Conservation (phyloP, 164 flowering plant genomes). For the Stephania japonica region DNA sequence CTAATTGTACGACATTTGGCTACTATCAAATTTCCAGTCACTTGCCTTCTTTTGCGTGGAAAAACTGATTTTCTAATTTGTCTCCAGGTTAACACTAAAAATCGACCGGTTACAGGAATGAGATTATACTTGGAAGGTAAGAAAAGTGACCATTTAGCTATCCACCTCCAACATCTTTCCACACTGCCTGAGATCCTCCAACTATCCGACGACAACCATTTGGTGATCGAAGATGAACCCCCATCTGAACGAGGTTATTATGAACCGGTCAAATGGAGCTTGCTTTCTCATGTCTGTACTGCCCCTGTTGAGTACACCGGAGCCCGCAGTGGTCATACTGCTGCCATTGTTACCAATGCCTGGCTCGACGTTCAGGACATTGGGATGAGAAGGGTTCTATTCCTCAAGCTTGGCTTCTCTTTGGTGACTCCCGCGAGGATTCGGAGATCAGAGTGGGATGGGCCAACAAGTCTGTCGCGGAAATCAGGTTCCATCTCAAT, state of each 20-base stretch:
- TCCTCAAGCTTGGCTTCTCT: slow-evolving; percentile 81
- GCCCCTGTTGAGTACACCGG: slow-evolving; percentile 63
- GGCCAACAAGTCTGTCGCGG: slow-evolving; percentile 34
- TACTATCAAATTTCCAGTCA: neutral
- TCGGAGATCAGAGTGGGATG: slow-evolving; percentile 82
- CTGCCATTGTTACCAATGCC: slow-evolving; percentile 76
- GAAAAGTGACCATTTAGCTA: slow-evolving; percentile 62
- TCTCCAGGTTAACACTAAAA: slow-evolving; percentile 65
- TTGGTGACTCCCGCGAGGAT: slow-evolving; percentile 54
- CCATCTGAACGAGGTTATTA: slow-evolving; percentile 49
- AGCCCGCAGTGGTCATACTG: slow-evolving; percentile 50
- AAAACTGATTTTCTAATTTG: slow-evolving; percentile 4
- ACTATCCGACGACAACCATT: slow-evolving; percentile 44
- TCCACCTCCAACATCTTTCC: slow-evolving; percentile 88
- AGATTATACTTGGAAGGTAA: slow-evolving; percentile 84
- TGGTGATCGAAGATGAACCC: slow-evolving; percentile 29
- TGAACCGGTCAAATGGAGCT: slow-evolving; percentile 78
- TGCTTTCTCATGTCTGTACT: slow-evolving; percentile 80
- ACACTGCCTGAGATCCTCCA: slow-evolving; percentile 51
- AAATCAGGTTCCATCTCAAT: slow-evolving; percentile 66
- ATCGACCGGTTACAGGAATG: slow-evolving; percentile 82
- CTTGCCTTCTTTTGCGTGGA: neutral
- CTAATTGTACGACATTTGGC: neutral
- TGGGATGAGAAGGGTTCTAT: slow-evolving; percentile 75
- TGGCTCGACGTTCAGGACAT: slow-evolving; percentile 69